These are phyloP conservation scores for Takakia lepidozioides DNA, from an alignment of 225 moss, liverwort and hornwort species.

Conservation along the genomic window DNA sequence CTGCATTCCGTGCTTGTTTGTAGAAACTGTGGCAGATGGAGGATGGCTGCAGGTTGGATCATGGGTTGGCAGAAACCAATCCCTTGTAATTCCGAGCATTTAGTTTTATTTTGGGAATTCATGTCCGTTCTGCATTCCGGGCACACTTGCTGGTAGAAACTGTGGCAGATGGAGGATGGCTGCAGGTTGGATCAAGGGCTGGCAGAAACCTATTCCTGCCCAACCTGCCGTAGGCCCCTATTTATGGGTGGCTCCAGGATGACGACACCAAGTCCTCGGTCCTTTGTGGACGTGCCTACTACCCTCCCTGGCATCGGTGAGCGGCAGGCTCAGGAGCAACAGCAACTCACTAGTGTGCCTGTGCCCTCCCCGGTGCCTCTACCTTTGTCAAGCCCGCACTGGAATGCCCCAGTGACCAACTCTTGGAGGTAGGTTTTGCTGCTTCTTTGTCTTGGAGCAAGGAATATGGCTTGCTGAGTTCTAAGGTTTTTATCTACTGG, in stretches of 20 bases:
- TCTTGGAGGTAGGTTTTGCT: constrained; percentile 71
- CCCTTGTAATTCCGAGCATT: too few relatives aligned
- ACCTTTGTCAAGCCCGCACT: constrained; percentile 53
- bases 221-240: constrained; percentile 93
- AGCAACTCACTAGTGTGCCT: constrained; percentile 27
- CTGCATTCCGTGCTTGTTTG: too few relatives aligned
- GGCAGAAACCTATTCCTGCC: constrained; percentile 95
- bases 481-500: too few relatives aligned
- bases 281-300: constrained; percentile 41
- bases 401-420: constrained; percentile 71
- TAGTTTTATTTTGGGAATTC: too few relatives aligned
- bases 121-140: too few relatives aligned
- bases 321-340: constrained; percentile 35
- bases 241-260: constrained; percentile 82
- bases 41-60: constrained; percentile 76
- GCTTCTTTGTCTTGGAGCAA: too few relatives aligned
- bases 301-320: constrained; percentile 35
- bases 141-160: background rate
- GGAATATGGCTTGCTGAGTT: too few relatives aligned
- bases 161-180: constrained; percentile 7
- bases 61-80: constrained; percentile 94
- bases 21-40: background rate
- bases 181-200: constrained; percentile 96
- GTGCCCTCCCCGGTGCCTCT: constrained; percentile 32
- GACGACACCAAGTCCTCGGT: constrained; percentile 48